Evolutionary conservation across 2,329 filamentous ascomycete genomes (phyloP), one percentile per base, ranked within the genome.

Genomic region (Anisogramma anomala): DNA sequence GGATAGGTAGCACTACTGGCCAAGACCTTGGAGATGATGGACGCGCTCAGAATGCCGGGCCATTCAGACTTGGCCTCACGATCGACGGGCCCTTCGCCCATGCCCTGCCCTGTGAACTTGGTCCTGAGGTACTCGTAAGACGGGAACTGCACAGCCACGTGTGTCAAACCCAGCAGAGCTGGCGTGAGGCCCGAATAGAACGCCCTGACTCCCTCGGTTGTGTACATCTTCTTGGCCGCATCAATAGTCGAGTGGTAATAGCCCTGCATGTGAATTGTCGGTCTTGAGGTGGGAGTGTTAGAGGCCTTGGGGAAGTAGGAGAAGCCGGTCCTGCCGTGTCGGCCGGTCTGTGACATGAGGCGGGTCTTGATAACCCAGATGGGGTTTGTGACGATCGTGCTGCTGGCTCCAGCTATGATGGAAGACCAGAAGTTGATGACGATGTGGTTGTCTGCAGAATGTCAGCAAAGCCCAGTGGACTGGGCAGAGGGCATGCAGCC

Each of bases 301-400:
- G 62, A 56, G 10, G 69, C 62, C 50, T 68, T 68, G 33, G 72
- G 67, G 46, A 67, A 65, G 46, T 57, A 48, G 19, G 63, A 66
- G 48, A 65, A 62, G 13, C 60, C 67, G 55, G 57, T 67, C 56
- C 62, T 67, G 59, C 56, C 62, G 57, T 60, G 67, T 47, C 54
- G 50, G 27, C 49, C 71, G 57, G 55, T 82, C 65, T 96, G 91
- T 27, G 91, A 94, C 91, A 96, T 96, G 52, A 98, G 74, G 51
- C 91, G 75, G 36, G 91, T 98, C 65, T 98, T 98, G 66, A 98
- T 94, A 27, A 98, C 91, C 91, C 91, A 98, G 47, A 98, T 98
- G 1, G 91, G 91, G 60, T 96, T 98, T 18, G 91, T 98, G 48
- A 82, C 83, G 48, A 96, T 72, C 3, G 91, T 98, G 51, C 88